These are phyloP conservation scores for Ophioceras dolichostomum DNA, from an alignment of 2,329 filamentous ascomycete genomes.

Conservation along the genomic window DNA sequence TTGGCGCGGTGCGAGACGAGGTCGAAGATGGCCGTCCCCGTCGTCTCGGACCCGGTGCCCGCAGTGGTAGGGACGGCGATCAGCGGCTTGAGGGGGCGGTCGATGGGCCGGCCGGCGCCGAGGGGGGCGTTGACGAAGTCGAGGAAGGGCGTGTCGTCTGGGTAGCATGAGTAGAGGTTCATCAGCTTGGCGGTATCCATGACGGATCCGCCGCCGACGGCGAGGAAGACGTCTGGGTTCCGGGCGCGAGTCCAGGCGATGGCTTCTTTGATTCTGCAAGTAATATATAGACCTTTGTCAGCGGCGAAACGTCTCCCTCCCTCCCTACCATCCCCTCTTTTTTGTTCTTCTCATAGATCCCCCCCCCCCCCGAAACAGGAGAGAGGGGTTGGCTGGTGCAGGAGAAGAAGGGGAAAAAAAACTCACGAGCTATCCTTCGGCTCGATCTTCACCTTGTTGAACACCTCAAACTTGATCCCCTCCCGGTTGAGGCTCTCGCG, in stretches of 20 bases:
- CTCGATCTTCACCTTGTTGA: conserved; percentile 69
- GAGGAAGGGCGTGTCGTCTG: conserved; percentile 74
- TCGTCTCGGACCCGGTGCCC: conserved; percentile 86
- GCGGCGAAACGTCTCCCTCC: no score
- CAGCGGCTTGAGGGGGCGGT: conserved; percentile 57
- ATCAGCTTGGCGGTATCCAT: conserved; percentile 98
- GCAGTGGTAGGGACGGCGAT: conserved; percentile 79
- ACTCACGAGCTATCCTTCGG: conserved; percentile 86
- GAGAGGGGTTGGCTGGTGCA: no score
- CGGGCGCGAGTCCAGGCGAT: conserved; percentile 78
- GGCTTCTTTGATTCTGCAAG: conserved; percentile 72
- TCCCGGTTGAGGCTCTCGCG: conserved; percentile 67
- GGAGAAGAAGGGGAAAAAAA: conserved; percentile 2
- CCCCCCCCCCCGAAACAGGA: not conserved
- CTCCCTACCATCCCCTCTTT: no score
- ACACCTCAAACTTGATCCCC: conserved; percentile 71
- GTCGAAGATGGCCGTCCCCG: conserved; percentile 96
- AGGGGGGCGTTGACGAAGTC: conserved; percentile 97
- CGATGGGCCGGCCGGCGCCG: conserved; percentile 70
- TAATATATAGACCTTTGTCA: not conserved
- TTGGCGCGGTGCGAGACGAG: conserved; percentile 82
- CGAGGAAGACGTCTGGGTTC: conserved; percentile 77
- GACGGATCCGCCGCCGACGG: conserved; percentile 84
- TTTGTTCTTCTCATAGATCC: not conserved
- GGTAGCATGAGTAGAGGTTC: conserved; percentile 89